Conservation (phyloP, 2,329 filamentous ascomycete genomes). For the Colletotrichum somersetense region DNA sequence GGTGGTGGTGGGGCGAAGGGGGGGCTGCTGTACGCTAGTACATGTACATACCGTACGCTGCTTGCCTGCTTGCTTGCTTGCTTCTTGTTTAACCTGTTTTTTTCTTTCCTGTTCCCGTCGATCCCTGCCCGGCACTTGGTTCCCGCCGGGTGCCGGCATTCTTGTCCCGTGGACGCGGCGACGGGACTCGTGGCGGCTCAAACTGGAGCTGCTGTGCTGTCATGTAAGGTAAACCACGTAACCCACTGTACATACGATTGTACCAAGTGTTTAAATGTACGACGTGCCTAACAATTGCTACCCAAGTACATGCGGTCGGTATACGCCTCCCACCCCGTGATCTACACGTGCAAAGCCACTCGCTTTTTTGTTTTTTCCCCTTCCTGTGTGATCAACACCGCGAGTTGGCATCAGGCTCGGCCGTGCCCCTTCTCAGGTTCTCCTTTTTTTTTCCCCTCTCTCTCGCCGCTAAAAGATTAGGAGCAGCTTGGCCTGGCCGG, state of each 20-base stretch:
- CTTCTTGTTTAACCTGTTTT: neutral
- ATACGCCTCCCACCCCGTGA: too few species aligned
- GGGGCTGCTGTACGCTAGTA: too few species aligned
- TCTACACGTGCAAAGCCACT: constrained; percentile 1
- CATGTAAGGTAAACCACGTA: too few species aligned
- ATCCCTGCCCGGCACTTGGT: neutral
- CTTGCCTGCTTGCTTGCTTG: too few species aligned
- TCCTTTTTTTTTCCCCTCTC: neutral
- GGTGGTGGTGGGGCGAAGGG: neutral
- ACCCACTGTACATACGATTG: too few species aligned
- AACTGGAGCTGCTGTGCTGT: neutral
- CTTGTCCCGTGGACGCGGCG: neutral
- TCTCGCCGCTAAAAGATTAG: neutral
- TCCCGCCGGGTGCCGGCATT: neutral
- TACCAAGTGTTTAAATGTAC: too few species aligned
- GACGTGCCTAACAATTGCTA: too few species aligned
- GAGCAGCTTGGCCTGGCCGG: neutral
- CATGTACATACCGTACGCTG: neutral
- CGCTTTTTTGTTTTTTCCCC: neutral
- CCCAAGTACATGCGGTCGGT: too few species aligned
- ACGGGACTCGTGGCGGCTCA: neutral
- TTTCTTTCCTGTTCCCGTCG: neutral
- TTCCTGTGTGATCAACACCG: constrained; percentile 6
- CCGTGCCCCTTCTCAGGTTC: neutral
- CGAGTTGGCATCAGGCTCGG: constrained; percentile 6